Evolutionary conservation across 345 rosid species (phyloP), one percentile per base, ranked within the genome.

Genomic region (Durio zibethinus): DNA sequence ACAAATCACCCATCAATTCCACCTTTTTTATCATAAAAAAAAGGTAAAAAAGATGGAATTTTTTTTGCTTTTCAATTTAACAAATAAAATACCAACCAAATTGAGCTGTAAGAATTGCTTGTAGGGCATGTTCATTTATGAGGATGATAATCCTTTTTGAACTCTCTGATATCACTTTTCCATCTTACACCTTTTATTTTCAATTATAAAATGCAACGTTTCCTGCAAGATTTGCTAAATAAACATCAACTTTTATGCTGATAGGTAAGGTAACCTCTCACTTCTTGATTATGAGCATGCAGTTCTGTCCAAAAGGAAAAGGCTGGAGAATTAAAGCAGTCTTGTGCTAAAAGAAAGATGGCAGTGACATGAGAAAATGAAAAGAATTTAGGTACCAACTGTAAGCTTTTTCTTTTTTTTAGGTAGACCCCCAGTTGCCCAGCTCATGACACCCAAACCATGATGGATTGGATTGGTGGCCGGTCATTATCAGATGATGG

Each of bases 1-100:
- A 66, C 79, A 74, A 66, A 42, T 42, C 27, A 50, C 20, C 80
- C 47, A 64, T 27, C 63, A 27, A 20, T 76, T 64, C 59, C 40
- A 36, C 3, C 56, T 54, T 62, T 16, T 48, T 10, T 48, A 8
- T 48, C 21, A 31, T 40, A 35, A 50, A 29, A 23, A 56, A n/a
- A n/a, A n/a, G n/a, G n/a, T n/a, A n/a, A n/a, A n/a, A n/a, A n/a
- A n/a, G n/a, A n/a, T n/a, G n/a, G n/a, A n/a, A n/a, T n/a, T n/a
- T n/a, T n/a, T n/a, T n/a, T n/a, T n/a, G n/a, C n/a, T n/a, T n/a
- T n/a, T 72, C 25, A 54, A 15, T 52, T 27, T 4, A 36, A 48
- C 40, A 1, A 50, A 8, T 18, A 11, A 11, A 45, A 69, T 42
- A 25, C 0, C 31, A 36, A 7, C 60, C 21, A 56, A n/a, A n/a